phyloP scores from a whole-genome alignment of 345 rosid genomes.

The Passiflora organensis region DNA sequence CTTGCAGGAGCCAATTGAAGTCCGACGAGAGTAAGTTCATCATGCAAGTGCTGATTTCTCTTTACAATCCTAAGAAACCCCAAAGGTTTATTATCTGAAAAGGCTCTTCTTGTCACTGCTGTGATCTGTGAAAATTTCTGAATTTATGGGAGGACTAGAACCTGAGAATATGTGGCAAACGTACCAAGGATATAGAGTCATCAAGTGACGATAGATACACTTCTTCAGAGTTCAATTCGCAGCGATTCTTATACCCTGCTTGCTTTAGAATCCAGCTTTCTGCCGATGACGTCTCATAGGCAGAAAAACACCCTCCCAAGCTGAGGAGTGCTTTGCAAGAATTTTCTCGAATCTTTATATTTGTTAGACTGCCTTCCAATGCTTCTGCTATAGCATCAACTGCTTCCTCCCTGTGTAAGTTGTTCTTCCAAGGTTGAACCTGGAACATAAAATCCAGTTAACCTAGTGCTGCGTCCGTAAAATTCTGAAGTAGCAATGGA shows the following conservation, averaged over 20 bases:
- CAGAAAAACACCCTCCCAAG: conserved; percentile 41
- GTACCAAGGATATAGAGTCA: conserved; percentile 22
- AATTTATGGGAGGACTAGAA: too few relatives aligned
- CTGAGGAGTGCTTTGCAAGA: conserved; percentile 47
- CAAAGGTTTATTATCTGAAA: too few relatives aligned
- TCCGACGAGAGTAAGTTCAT: too few relatives aligned
- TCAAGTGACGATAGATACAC: conserved; percentile 13
- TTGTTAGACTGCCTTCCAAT: conserved; percentile 30
- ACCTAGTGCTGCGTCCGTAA: background rate
- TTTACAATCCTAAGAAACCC: too few relatives aligned
- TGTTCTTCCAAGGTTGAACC: conserved; percentile 44
- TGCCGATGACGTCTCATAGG: conserved; percentile 25
- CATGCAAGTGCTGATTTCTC: too few relatives aligned
- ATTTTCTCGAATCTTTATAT: conserved; percentile 31
- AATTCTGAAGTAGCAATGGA: background rate
- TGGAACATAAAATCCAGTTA: conserved; percentile 18
- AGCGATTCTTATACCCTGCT: conserved; percentile 30
- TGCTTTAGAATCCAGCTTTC: conserved; percentile 44
- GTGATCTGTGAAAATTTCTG: too few relatives aligned
- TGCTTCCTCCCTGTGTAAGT: conserved; percentile 52
- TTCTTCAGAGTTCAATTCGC: conserved; percentile 17
- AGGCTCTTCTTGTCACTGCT: too few relatives aligned
- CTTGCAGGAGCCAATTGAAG: too few relatives aligned
- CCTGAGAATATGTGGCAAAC: too few relatives aligned
- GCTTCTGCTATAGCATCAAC: conserved; percentile 42